Evolutionary conservation across 2,329 filamentous ascomycete species (phyloP).

Genomic region (Blastomyces parvus): DNA sequence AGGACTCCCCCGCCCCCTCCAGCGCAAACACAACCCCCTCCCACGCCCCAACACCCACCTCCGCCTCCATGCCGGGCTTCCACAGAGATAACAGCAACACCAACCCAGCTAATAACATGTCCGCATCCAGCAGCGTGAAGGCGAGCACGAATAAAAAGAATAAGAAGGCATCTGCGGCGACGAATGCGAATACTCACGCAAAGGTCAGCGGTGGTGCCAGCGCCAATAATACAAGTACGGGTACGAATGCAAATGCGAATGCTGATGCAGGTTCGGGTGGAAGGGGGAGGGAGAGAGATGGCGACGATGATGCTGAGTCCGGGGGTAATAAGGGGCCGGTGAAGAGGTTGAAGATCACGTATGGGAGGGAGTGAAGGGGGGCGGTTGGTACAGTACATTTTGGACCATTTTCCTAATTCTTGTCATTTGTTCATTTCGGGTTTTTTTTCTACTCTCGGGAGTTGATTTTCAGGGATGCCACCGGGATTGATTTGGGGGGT

Average conservation of each 20-base stretch:
- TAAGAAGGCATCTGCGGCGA: constrained; percentile 27
- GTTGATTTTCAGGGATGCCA: too few relatives aligned
- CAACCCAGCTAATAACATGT: constrained; percentile 13
- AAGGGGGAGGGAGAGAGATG: constrained; percentile 26
- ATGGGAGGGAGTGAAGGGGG: constrained; percentile 32
- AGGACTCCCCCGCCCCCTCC: constrained; percentile 37
- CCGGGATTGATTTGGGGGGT: too few relatives aligned
- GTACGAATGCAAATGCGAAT: background rate
- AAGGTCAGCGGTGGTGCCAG: background rate
- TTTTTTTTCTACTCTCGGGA: background rate
- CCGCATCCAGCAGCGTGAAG: constrained; percentile 26
- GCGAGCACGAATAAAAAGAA: constrained; percentile 36
- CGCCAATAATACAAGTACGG: background rate
- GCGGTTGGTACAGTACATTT: background rate
- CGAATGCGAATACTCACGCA: constrained; percentile 6
- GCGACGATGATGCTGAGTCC: constrained; percentile 22
- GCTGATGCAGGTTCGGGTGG: constrained; percentile 18
- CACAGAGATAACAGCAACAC: constrained; percentile 15
- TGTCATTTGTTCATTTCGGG: background rate
- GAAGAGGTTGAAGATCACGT: constrained; percentile 40
- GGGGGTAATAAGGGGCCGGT: constrained; percentile 29
- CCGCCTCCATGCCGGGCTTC: constrained; percentile 22
- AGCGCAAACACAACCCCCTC: constrained; percentile 40
- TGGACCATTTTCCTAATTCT: too few relatives aligned
- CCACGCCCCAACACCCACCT: constrained; percentile 38